Evolutionary conservation across 1,284 basidiomycete species (phyloP).

Genomic region (Ganoderma multipileum): DNA sequence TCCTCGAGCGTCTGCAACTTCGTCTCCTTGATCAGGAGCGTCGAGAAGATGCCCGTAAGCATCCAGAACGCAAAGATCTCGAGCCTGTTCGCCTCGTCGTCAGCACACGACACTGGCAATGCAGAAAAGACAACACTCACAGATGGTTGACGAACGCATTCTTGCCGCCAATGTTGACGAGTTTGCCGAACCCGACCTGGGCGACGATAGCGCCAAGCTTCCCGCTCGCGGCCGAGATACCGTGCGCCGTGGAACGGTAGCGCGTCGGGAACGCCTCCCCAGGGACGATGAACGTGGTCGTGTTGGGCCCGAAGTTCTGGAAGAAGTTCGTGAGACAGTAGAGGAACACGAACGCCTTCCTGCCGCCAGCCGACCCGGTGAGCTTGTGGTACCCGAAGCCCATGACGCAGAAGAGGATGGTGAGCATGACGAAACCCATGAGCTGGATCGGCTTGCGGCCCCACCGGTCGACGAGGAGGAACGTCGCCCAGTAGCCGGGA

Average conservation of each 20-base stretch:
- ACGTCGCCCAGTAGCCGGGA: slow-evolving; percentile 39
- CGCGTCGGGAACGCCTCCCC: slow-evolving; percentile 80
- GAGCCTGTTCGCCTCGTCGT: slow-evolving; percentile 37
- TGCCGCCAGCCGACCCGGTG: slow-evolving; percentile 44
- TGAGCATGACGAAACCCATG: slow-evolving; percentile 61
- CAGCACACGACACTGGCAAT: neutral
- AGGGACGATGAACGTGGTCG: slow-evolving; percentile 76
- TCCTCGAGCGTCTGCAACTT: slow-evolving; percentile 64
- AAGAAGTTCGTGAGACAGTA: slow-evolving; percentile 68
- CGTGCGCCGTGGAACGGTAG: slow-evolving; percentile 75
- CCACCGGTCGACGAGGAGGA: slow-evolving; percentile 38
- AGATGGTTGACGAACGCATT: slow-evolving; percentile 47
- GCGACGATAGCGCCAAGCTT: slow-evolving; percentile 76
- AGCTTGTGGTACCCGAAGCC: slow-evolving; percentile 66
- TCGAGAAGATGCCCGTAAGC: slow-evolving; percentile 65
- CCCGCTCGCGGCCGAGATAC: slow-evolving; percentile 72
- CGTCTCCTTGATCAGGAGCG: slow-evolving; percentile 69
- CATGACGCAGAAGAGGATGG: slow-evolving; percentile 58
- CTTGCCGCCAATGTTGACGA: slow-evolving; percentile 55
- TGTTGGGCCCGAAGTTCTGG: slow-evolving; percentile 72
- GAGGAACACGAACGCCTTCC: slow-evolving; percentile 63
- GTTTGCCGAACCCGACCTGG: slow-evolving; percentile 62
- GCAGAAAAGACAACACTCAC: slow-evolving; percentile 30
- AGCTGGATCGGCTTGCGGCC: slow-evolving; percentile 40
- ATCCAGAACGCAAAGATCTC: slow-evolving; percentile 66